Percentiles rank a stretch among this genome's conserved stretches.
phyloP scores from a whole-genome alignment of 805 yeast species.

The Candida nonsorbophila region DNA sequence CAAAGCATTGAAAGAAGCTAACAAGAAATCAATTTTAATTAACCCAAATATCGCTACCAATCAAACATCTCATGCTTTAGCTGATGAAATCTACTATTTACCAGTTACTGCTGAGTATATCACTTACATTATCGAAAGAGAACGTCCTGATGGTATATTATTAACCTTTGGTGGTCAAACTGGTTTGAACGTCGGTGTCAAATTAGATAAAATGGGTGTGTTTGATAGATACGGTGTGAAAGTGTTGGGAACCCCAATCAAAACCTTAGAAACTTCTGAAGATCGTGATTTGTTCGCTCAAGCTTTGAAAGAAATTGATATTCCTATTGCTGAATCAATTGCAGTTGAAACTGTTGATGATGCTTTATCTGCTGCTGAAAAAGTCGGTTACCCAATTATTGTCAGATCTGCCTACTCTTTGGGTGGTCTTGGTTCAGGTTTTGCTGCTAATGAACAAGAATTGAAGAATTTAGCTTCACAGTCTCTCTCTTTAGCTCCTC shows the following conservation, averaged over 20 bases:
- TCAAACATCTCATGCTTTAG: conserved; percentile 96
- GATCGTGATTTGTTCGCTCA: conserved; percentile 94
- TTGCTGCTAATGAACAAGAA: conserved; percentile 84
- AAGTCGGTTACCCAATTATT: conserved; percentile 91
- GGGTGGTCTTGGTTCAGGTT: conserved; percentile 98
- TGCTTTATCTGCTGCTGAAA: conserved; percentile 78
- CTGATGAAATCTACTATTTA: conserved; percentile 94
- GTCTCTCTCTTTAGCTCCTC: conserved; percentile 87
- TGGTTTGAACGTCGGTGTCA: conserved; percentile 92
- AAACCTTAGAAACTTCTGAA: conserved; percentile 94
- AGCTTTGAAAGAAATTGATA: conserved; percentile 91
- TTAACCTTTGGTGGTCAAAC: conserved; percentile 99
- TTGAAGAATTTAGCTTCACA: conserved; percentile 83
- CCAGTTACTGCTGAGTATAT: conserved; percentile 98
- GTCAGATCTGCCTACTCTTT: conserved; percentile 96
- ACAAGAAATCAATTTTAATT: conserved; percentile 80
- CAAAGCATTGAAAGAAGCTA: conserved; percentile 94
- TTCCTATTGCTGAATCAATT: conserved; percentile 92
- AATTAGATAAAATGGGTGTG: conserved; percentile 90
- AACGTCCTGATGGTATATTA: conserved; percentile 95
- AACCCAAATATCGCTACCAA: conserved; percentile 98
- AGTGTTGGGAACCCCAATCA: conserved; percentile 95
- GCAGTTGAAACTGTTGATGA: conserved; percentile 79
- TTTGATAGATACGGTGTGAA: conserved; percentile 87
- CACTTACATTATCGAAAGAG: conserved; percentile 89